Evolutionary conservation across 1,284 basidiomycete genomes (phyloP).

Genomic region (Austroboletus novae-zelandiae): DNA sequence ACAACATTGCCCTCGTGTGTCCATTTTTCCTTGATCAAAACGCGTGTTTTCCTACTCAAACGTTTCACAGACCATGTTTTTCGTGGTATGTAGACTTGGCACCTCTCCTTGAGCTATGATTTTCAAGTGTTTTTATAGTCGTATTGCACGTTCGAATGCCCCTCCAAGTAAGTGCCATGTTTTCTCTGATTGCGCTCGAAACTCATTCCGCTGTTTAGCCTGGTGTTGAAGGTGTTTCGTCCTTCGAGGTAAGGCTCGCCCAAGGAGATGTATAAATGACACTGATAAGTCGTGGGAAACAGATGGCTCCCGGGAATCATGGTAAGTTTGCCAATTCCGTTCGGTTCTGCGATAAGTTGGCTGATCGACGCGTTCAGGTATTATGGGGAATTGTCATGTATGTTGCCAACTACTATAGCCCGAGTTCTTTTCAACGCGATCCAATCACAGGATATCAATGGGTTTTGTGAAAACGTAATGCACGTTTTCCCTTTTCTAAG

Average conservation of each 20-base stretch:
- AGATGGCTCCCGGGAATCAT: slow-evolving; percentile 45
- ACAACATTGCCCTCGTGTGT: slow-evolving; percentile 63
- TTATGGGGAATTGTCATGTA: slow-evolving; percentile 51
- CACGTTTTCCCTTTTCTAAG: background rate
- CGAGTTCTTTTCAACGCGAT: background rate
- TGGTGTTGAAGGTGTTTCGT: slow-evolving; percentile 49
- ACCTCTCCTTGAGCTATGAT: background rate
- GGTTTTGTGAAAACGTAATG: slow-evolving; percentile 60
- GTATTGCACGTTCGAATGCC: slow-evolving; percentile 32
- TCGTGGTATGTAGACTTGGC: slow-evolving; percentile 48
- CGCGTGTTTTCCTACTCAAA: background rate
- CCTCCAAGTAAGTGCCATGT: slow-evolving; percentile 25
- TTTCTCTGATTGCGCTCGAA: background rate
- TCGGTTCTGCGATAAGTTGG: background rate
- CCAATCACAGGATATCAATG: slow-evolving; percentile 55
- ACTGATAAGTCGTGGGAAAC: slow-evolving; percentile 5
- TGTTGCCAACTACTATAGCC: slow-evolving; percentile 10
- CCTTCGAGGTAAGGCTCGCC: slow-evolving; percentile 43
- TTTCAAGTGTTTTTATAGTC: slow-evolving; percentile 8
- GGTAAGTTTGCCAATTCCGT: slow-evolving; percentile 27
- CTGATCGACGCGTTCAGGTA: slow-evolving; percentile 32
- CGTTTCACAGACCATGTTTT: slow-evolving; percentile 62
- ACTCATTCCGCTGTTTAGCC: slow-evolving; percentile 27
- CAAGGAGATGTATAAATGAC: background rate
- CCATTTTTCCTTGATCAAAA: background rate